Evolutionary conservation across 192 early-diverging fungal genomes (phyloP).

Genomic region (Rhizophagus sp.): DNA sequence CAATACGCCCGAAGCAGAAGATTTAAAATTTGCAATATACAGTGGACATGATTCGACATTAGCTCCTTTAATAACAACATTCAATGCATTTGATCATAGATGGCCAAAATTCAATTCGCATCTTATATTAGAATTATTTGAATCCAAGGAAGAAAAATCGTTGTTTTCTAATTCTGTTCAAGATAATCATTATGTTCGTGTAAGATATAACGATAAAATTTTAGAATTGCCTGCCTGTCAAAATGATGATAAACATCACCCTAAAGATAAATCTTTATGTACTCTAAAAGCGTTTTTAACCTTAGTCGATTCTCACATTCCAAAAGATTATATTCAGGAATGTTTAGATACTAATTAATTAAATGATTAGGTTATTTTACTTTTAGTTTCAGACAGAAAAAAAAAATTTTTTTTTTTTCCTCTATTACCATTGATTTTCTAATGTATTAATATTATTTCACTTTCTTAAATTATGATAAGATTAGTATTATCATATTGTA

Average conservation of each 20-base stretch:
- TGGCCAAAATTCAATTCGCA: constrained; percentile 47
- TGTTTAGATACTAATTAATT: constrained; percentile 23
- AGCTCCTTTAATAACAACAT: constrained; percentile 36
- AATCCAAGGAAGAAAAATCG: constrained; percentile 22
- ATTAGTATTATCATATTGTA: too few relatives aligned
- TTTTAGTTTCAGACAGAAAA: too few relatives aligned
- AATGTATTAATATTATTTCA: too few relatives aligned
- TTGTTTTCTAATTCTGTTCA: not conserved
- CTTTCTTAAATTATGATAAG: too few relatives aligned
- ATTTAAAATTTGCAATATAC: constrained; percentile 40
- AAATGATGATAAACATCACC: constrained; percentile 34
- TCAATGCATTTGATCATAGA: constrained; percentile 38
- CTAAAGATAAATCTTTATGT: constrained; percentile 37
- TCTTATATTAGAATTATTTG: constrained; percentile 43
- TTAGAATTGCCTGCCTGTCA: constrained; percentile 38
- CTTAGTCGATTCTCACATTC: constrained; percentile 36
- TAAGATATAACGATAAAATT: constrained; percentile 39
- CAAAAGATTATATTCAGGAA: constrained; percentile 41
- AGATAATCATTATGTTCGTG: constrained; percentile 38
- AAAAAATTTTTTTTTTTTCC: too few relatives aligned
- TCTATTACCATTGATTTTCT: too few relatives aligned
- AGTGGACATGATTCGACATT: constrained; percentile 47
- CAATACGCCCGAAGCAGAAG: constrained; percentile 24
- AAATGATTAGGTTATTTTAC: not conserved
- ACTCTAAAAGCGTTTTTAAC: constrained; percentile 40